Percentiles rank a stretch among this genome's conserved stretches.
These are phyloP conservation scores for Yamadazyma epiphylla DNA, from an alignment of 1,139 yeast genomes.

Conservation along the genomic window DNA sequence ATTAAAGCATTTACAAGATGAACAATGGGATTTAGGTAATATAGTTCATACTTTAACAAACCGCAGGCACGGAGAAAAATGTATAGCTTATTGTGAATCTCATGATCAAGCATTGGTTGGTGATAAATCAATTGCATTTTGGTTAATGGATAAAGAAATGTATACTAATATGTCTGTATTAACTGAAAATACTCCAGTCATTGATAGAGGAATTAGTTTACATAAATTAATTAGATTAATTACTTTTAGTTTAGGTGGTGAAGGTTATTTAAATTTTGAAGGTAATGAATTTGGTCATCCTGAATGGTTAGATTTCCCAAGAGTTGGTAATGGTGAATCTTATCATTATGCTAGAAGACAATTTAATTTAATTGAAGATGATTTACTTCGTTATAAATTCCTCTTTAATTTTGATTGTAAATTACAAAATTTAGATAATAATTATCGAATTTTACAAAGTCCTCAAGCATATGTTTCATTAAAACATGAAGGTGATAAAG, in stretches of 20 bases:
- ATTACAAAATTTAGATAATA: slow-evolving; percentile 72
- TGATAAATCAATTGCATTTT: slow-evolving; percentile 92
- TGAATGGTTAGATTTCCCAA: slow-evolving; percentile 97
- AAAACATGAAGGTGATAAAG: slow-evolving; percentile 85
- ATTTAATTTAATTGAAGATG: slow-evolving; percentile 80
- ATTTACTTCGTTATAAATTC: slow-evolving; percentile 71
- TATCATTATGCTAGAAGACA: slow-evolving; percentile 95
- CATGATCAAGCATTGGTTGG: slow-evolving; percentile 98
- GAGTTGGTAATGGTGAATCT: slow-evolving; percentile 81
- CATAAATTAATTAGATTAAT: slow-evolving; percentile 87
- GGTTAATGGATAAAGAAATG: slow-evolving; percentile 99
- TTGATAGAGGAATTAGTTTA: slow-evolving; percentile 85
- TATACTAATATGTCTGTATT: slow-evolving; percentile 89
- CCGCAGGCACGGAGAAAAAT: slow-evolving; percentile 83
- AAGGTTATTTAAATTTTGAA: slow-evolving; percentile 91
- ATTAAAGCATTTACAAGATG: slow-evolving; percentile 78
- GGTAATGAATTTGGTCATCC: slow-evolving; percentile 99
- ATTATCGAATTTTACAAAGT: slow-evolving; percentile 68
- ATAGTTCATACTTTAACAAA: slow-evolving; percentile 82
- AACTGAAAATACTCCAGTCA: slow-evolving; percentile 66
- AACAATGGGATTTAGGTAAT: slow-evolving; percentile 85
- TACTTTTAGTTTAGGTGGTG: slow-evolving; percentile 91
- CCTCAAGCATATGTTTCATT: slow-evolving; percentile 84
- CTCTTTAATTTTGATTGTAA: slow-evolving; percentile 77
- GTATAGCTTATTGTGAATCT: slow-evolving; percentile 90